phyloP scores from a whole-genome alignment of 163 green algal species.

The Trebouxia gelatinosa region DNA sequence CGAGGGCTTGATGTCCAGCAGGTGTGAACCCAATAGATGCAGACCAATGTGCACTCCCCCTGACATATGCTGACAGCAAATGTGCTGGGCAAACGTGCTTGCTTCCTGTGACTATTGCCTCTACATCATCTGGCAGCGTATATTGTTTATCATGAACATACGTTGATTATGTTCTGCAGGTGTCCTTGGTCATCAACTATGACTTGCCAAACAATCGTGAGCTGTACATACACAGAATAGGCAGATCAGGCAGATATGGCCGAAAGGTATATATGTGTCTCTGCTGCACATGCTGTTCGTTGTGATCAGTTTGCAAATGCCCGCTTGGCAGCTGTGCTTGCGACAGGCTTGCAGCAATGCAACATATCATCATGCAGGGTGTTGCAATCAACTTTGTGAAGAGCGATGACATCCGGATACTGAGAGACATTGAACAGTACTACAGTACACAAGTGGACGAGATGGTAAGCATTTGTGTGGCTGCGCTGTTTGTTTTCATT shows the following conservation, averaged over 20 bases:
- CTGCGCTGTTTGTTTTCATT: too few relatives aligned
- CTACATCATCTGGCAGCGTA: neutral
- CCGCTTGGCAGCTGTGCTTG: neutral
- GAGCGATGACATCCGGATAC: slow-evolving; percentile 89
- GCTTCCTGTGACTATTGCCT: neutral
- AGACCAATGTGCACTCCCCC: too few relatives aligned
- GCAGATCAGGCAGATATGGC: slow-evolving; percentile 89
- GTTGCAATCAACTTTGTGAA: slow-evolving; percentile 98
- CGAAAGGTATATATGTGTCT: slow-evolving; percentile 71
- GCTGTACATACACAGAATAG: slow-evolving; percentile 98
- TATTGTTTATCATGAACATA: neutral
- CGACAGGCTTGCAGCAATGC: neutral
- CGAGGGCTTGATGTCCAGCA: slow-evolving; percentile 97
- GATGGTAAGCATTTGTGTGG: slow-evolving; percentile 37
- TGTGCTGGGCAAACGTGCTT: neutral
- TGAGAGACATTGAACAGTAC: slow-evolving; percentile 97
- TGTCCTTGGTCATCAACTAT: slow-evolving; percentile 99
- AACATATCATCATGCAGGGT: slow-evolving; percentile 49
- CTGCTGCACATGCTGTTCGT: neutral
- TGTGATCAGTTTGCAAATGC: neutral
- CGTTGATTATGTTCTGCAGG: slow-evolving; percentile 48
- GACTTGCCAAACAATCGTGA: slow-evolving; percentile 97
- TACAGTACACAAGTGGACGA: slow-evolving; percentile 89
- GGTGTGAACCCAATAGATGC: slow-evolving; percentile 41
- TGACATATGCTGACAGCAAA: too few relatives aligned